Evolutionary conservation across 2,329 filamentous ascomycete species (phyloP).

Genomic region (Iodosphaeria phyllophila): DNA sequence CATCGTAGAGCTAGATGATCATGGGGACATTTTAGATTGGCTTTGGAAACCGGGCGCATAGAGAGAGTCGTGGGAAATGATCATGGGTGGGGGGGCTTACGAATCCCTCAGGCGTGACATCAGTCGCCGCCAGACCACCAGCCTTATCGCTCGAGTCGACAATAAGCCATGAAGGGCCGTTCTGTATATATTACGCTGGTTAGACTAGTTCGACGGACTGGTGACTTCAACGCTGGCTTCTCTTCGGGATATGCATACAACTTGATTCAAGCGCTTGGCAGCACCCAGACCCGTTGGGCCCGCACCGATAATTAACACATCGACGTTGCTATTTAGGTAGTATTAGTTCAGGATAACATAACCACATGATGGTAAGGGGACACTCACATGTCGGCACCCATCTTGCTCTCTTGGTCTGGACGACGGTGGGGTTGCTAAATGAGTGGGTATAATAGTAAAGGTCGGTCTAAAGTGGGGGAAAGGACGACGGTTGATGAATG

Average conservation of each 20-base stretch:
- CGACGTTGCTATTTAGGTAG: conserved; percentile 48
- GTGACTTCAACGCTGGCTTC: no score
- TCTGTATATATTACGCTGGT: no score
- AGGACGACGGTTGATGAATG: no score
- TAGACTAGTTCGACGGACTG: no score
- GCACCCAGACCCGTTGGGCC: conserved; percentile 95
- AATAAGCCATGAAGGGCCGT: conserved; percentile 89
- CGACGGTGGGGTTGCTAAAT: no score
- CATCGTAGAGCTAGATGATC: conserved; percentile 81
- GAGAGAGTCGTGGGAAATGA: no score
- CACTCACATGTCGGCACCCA: no score
- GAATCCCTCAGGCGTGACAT: conserved; percentile 89
- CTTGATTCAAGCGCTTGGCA: conserved; percentile 92
- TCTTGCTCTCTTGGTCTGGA: no score
- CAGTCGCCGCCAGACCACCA: conserved; percentile 89
- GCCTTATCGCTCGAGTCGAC: conserved; percentile 82
- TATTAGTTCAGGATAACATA: conserved; percentile 1
- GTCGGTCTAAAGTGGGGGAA: no score
- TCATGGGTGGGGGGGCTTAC: conserved; percentile 47
- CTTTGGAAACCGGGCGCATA: not conserved
- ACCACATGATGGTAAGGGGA: not conserved
- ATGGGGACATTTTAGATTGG: not conserved
- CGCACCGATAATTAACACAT: conserved; percentile 94
- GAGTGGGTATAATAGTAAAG: no score
- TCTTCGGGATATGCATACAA: conserved; percentile 42